Evolutionary conservation across 352 stramenopile species (phyloP), one percentile per base, ranked within the genome.

Genomic region (Pythium myriotylum): DNA sequence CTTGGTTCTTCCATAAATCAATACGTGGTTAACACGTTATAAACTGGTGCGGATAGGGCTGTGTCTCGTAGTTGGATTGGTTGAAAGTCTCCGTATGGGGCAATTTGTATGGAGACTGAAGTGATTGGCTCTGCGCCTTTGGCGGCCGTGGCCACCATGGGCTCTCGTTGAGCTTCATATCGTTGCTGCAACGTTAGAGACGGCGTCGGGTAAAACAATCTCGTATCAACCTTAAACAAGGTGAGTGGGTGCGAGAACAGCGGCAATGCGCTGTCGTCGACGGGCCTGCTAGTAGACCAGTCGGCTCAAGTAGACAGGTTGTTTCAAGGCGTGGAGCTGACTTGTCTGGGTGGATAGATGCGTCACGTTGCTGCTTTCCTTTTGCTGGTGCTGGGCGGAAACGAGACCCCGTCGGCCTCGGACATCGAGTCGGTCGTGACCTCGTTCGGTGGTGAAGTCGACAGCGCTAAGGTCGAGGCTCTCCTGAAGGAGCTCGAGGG

Each of bases 361-460:
- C 86, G 86, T 95, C 86, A 95, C 84, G 84, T 95, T 92, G 86
- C 86, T 91, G 86, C 86, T 90, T 94, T 88, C 71, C 81, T 95
- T 74, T 79, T 95, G 73, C 79, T 73, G 85, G 84, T 95, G 67
- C 71, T 95, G 51, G 84, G 84, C 65, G 86, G 86, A 77, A 95
- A 95, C 76, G 76, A 80, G 57, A 70, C 76, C 59, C 86, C 86
- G 46, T 73, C 75, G 59, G 80, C 84, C 47, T 79, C 81, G 50
- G 86, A 95, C 72, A 75, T 95, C 65, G 81, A 92, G 71, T 89
- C 91, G 72, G 84, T 95, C 66, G 71, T 95, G 56, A 82, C 76
- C 52, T 79, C 84, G 60, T 93, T 94, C 73, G 86, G 85, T 42
- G 85, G 79, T 47, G 84, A 92, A 68, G 81, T 84, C 69, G 78